A percentile compares a stretch with the other conserved stretches of the same genome.
These are phyloP conservation scores for Recurvomyces mirabilis DNA, from an alignment of 495 filamentous ascomycete genomes.

Conservation along the genomic window DNA sequence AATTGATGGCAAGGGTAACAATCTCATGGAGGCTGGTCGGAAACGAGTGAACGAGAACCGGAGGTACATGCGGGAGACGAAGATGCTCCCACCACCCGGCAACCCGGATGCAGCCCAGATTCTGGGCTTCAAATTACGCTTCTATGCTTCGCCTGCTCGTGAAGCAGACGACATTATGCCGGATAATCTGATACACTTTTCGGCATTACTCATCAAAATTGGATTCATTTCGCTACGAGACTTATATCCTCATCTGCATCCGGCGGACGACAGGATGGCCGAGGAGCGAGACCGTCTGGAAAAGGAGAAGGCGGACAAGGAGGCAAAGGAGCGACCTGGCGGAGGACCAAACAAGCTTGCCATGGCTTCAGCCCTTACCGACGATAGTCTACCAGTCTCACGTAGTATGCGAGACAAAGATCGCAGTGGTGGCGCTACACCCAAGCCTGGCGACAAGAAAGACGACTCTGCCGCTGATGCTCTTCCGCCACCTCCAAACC, in stretches of 20 bases:
- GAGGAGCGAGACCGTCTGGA: conserved; percentile 50
- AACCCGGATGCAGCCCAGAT: conserved; percentile 88
- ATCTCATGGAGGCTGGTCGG: conserved; percentile 16
- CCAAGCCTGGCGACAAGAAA: conserved; percentile 29
- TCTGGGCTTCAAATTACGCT: conserved; percentile 93
- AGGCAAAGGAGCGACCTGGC: conserved; percentile 50
- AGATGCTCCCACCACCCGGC: conserved; percentile 69
- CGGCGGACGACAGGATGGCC: conserved; percentile 72
- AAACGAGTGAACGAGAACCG: conserved; percentile 36
- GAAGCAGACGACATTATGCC: conserved; percentile 60
- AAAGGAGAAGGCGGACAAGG: conserved; percentile 70
- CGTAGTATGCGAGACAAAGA: conserved; percentile 27
- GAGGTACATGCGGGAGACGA: conserved; percentile 66
- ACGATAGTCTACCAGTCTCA: conserved; percentile 57
- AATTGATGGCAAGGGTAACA: conserved; percentile 15
- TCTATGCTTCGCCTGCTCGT: conserved; percentile 67
- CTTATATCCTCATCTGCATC: conserved; percentile 86
- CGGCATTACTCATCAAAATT: conserved; percentile 87
- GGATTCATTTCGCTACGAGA: conserved; percentile 94
- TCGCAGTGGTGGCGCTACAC: conserved; percentile 22
- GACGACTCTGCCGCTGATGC: conserved; percentile 41
- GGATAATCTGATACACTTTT: conserved; percentile 80
- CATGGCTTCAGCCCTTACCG: conserved; percentile 74
- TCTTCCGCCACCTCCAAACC: conserved; percentile 73
- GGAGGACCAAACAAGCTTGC: conserved; percentile 76